Percentiles rank a stretch among this genome's conserved stretches.
Evolutionary conservation across 345 rosid genomes (phyloP).

Genomic region (Dipteronia dyeriana): DNA sequence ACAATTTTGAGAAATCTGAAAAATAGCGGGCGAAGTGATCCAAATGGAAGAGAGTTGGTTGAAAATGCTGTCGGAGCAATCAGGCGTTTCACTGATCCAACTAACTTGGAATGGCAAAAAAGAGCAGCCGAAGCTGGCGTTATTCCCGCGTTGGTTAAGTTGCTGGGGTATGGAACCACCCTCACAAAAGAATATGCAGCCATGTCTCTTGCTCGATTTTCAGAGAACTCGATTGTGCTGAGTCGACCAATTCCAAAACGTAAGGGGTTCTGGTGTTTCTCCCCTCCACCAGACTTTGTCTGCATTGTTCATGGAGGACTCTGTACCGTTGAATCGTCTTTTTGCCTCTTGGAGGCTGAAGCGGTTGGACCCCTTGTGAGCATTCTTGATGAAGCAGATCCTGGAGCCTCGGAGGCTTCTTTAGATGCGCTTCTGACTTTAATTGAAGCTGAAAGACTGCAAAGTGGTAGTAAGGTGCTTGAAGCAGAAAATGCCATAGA

Average conservation of each 20-base stretch:
- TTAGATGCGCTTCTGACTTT: conserved; percentile 63
- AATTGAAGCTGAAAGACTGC: conserved; percentile 54
- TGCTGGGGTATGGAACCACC: conserved; percentile 47
- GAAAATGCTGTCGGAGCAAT: conserved; percentile 62
- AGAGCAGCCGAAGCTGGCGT: conserved; percentile 52
- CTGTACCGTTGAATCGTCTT: conserved; percentile 57
- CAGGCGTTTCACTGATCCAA: conserved; percentile 48
- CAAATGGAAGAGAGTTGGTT: conserved; percentile 30
- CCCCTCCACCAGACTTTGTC: conserved; percentile 41
- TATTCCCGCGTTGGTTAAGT: conserved; percentile 52
- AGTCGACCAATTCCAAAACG: conserved; percentile 37
- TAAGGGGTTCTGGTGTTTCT: conserved; percentile 50
- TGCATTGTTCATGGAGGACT: conserved; percentile 61
- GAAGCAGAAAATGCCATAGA: conserved; percentile 54
- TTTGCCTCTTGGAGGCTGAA: conserved; percentile 67
- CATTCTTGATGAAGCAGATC: conserved; percentile 50
- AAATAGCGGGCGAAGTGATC: conserved; percentile 33
- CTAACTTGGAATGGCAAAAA: conserved; percentile 52
- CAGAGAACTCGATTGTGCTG: conserved; percentile 44
- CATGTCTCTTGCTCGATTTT: conserved; percentile 48
- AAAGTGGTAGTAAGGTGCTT: conserved; percentile 58
- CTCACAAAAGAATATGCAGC: conserved; percentile 53
- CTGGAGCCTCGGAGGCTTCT: conserved; percentile 51
- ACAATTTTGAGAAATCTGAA: conserved; percentile 26
- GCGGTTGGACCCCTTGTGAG: conserved; percentile 54